Evolutionary conservation across 257 asterid genomes (phyloP).

Genomic region (Paraleonurus japonicus): DNA sequence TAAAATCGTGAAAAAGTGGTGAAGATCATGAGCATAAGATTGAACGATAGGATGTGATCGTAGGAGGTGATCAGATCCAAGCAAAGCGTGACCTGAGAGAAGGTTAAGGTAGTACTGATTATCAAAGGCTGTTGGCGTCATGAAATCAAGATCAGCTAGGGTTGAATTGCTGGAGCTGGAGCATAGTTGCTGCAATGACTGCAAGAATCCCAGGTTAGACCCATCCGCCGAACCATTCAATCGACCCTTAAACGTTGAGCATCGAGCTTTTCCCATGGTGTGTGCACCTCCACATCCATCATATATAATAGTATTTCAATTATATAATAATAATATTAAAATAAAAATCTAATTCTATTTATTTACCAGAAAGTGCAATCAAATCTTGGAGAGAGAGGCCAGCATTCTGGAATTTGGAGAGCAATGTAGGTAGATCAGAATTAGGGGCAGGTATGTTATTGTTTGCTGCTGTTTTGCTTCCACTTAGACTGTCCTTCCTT

Average conservation of each 20-base stretch:
- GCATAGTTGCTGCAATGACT: slow-evolving; percentile 68
- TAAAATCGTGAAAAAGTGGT: slow-evolving; percentile 50
- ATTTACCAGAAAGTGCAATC: slow-evolving; percentile 80
- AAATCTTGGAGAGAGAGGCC: slow-evolving; percentile 69
- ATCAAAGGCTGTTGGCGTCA: slow-evolving; percentile 59
- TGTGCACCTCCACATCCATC: slow-evolving; percentile 75
- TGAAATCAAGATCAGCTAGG: slow-evolving; percentile 63
- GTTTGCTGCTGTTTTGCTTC: slow-evolving; percentile 62
- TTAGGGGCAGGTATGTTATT: slow-evolving; percentile 77
- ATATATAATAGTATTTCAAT: too few relatives aligned
- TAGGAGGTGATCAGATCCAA: slow-evolving; percentile 69
- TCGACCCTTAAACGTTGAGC: slow-evolving; percentile 59
- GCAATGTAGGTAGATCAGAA: slow-evolving; percentile 59
- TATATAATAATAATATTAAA: too few relatives aligned
- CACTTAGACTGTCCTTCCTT: slow-evolving; percentile 59
- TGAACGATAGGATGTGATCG: slow-evolving; percentile 30
- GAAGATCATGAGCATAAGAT: slow-evolving; percentile 40
- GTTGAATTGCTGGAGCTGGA: slow-evolving; percentile 42
- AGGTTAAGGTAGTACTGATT: slow-evolving; percentile 72
- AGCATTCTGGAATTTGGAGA: slow-evolving; percentile 56
- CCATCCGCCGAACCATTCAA: slow-evolving; percentile 32
- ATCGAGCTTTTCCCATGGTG: slow-evolving; percentile 85
- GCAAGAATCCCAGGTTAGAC: slow-evolving; percentile 46
- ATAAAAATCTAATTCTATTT: too few relatives aligned
- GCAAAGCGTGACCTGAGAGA: slow-evolving; percentile 69